Percentiles rank a stretch among this genome's conserved stretches.
Conservation (phyloP, 2,329 filamentous ascomycete genomes). For the Arthroderma sp. region DNA sequence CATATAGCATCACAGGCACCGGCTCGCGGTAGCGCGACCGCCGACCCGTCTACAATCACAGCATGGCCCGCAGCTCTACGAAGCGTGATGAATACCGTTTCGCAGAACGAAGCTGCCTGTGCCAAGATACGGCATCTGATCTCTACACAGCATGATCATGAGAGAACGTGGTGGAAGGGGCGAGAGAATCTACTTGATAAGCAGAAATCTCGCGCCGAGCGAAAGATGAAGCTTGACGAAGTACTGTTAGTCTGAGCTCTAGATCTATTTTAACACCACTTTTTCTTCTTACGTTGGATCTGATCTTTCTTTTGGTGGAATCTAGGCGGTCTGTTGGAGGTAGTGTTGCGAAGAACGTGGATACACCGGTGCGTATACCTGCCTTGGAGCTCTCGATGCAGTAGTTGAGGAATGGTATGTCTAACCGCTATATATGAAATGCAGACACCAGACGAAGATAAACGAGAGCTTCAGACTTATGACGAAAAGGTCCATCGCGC, state of each 20-base stretch:
- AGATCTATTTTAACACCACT: neutral
- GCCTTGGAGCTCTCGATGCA: neutral
- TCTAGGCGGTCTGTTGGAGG: conserved; percentile 35
- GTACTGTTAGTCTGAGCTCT: conserved; percentile 35
- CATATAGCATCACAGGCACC: neutral
- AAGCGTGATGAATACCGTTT: conserved; percentile 38
- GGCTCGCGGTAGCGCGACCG: neutral
- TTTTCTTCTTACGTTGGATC: neutral
- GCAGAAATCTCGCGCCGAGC: conserved; percentile 39
- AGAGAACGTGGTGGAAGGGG: conserved; percentile 47
- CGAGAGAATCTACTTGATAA: conserved; percentile 39
- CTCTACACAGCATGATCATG: conserved; percentile 48
- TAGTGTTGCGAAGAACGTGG: conserved; percentile 19
- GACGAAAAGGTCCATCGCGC: conserved; percentile 51
- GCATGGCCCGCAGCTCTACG: conserved; percentile 39
- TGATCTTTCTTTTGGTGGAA: conserved; percentile 22
- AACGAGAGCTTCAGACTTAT: conserved; percentile 44
- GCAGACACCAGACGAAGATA: conserved; percentile 35
- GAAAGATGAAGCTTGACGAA: conserved; percentile 41
- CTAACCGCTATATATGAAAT: neutral
- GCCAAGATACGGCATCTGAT: conserved; percentile 44
- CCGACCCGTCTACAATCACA: conserved; percentile 35
- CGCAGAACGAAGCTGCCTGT: conserved; percentile 32
- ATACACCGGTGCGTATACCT: conserved; percentile 17
- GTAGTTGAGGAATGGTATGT: neutral